Evolutionary conservation across 2,329 filamentous ascomycete genomes (phyloP), one percentile per base, ranked within the genome.

Genomic region (Orbilia ellipsospora): DNA sequence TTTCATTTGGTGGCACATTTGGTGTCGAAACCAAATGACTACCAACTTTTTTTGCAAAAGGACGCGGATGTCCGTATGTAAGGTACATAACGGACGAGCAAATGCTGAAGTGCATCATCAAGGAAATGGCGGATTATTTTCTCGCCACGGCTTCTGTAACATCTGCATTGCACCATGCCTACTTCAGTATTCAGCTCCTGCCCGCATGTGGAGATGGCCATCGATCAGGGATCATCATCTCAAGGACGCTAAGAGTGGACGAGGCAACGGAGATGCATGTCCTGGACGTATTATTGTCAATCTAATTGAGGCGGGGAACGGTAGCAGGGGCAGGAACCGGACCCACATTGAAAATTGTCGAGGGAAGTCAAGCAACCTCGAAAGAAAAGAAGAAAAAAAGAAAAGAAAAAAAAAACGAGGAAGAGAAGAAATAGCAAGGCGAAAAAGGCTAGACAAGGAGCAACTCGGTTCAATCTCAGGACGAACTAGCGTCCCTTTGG

Each of bases 221-320:
- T 74, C 70, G 70, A 74, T 74, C 70, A 74, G 50, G 70, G 70
- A 74, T 74, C n/a, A 51, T 61, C 28, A 44, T 36, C 28, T 50
- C 28, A 50, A 57, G 55, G 63, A 74, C 63, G 54, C 70, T 74
- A 74, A 36, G 50, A 44, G 18, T 40, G 48, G 48, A 52, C 16
- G 18, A 20, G 48, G 48, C 12, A 52, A 52, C 28, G 54, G 42
- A 57, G 36, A 20, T 16, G 44, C 18, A 36, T n/a, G 36, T 26
- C 20, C 20, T 23, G 26, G 18, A 20, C 31, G 10, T 7, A 48
- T 59, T 18, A 51, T n/a, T n/a, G n/a, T 67, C 63, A 63, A 74
- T 74, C 63, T 74, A 67, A 67, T 48, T 74, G 70, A 74, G 64
- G 70, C 70, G 70, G 70, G 70, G 70, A 74, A 74, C 70, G 70